Base-by-base conservation (phyloP, 2,329 filamentous ascomycete genomes). In the Neopestalotiopsis sp. region DNA sequence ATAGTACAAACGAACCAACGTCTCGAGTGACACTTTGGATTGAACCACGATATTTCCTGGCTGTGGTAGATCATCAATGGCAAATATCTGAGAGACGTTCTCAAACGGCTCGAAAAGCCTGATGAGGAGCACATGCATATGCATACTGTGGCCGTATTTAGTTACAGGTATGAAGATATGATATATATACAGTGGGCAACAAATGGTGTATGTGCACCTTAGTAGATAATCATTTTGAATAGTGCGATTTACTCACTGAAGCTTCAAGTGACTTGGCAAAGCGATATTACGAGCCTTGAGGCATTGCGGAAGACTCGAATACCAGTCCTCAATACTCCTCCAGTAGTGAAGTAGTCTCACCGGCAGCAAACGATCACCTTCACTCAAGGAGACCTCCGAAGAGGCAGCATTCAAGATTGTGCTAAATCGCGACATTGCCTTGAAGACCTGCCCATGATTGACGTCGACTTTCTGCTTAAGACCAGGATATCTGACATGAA, bases 41-140 rank as follows among this genome's bases (percentile, higher is more conserved):
- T 72, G 56, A 13, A 32, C 32, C 17, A 76, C 69, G 13, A 76
- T 70, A 5, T 52, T 56, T 17, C 20, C 67, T 4, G 71, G 71
- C 7, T 65, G 67, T 2, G 61, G 70, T 17, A 70, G 69, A 1
- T 63, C 58, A 20, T 67, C 34, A n/a, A 57, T 69, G 57, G 69
- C 42, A 28, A 70, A 40, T 34, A 68, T 67, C 38, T 68, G 69
- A 56, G 69, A 66, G 32, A 32, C 24, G 17, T 71, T 68, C 65
- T 69, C 52, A 38, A 73, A 72, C 10, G 73, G 74, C 20, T 75
- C 76, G 67, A 77, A 81, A 1, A 81, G 71, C 1, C 73, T 72
- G 40, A 81, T 77, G 10, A 80, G 71, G n/a, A 80, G 74, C n/a
- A 75, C 70, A 64, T 82, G 77, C 58, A 80, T 79, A 58, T 81